Conservation (phyloP, 2,329 filamentous ascomycete species). For the Hymenoscyphus scutula region DNA sequence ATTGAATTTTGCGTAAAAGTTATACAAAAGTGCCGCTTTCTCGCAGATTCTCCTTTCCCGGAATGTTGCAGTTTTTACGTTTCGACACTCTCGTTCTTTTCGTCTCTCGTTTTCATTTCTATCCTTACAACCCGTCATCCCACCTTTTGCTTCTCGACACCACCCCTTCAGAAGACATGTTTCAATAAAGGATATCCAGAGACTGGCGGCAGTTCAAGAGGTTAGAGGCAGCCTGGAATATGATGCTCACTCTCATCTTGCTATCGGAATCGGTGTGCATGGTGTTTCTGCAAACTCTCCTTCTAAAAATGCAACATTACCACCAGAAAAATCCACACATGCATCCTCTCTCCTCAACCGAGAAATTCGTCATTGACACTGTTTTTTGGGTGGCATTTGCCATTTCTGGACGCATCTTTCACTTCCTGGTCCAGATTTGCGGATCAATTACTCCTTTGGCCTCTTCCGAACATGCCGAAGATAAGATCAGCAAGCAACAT, state of each 20-base stretch:
- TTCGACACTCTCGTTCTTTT: no score
- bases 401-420: background rate
- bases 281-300: conserved; percentile 4
- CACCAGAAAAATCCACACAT: conserved; percentile 2
- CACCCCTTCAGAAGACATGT: background rate
- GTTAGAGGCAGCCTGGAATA: background rate
- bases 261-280: conserved; percentile 7
- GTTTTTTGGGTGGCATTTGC: conserved; percentile 9
- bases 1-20: background rate
- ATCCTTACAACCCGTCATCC: background rate
- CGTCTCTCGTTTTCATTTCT: no score
- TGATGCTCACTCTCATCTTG: conserved; percentile 3
- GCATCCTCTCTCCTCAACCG: conserved; percentile 10
- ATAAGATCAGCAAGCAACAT: background rate
- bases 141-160: background rate
- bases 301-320: conserved; percentile 10
- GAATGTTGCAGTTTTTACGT: no score
- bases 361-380: conserved; percentile 8
- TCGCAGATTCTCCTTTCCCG: background rate
- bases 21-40: background rate
- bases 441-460: background rate
- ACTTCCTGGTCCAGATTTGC: background rate
- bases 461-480: background rate
- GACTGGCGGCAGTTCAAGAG: background rate
- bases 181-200: background rate